These are phyloP conservation scores for Boletus fagicola DNA, from an alignment of 768 basidiomycete genomes.

Conservation along the genomic window DNA sequence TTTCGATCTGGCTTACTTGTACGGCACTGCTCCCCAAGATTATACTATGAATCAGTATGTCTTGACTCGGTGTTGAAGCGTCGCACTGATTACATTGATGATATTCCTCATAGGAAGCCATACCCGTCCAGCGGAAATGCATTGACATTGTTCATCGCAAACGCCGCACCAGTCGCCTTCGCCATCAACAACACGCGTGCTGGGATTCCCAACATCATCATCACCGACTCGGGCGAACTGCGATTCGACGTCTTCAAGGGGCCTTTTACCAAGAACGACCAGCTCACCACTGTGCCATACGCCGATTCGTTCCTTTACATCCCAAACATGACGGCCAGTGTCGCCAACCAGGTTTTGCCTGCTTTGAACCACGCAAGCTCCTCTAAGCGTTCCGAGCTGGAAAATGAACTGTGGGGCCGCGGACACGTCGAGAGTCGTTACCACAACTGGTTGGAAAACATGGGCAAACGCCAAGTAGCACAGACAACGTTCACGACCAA, in stretches of 20 bases:
- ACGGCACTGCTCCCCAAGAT: conserved; percentile 75
- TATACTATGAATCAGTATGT: conserved; percentile 63
- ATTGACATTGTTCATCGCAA: conserved; percentile 54
- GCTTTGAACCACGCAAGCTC: conserved; percentile 45
- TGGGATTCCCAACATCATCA: conserved; percentile 58
- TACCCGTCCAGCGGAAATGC: conserved; percentile 61
- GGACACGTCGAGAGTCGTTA: conserved; percentile 54
- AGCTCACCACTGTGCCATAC: conserved; percentile 73
- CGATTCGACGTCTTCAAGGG: conserved; percentile 70
- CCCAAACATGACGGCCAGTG: conserved; percentile 46
- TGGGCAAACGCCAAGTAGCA: conserved; percentile 36
- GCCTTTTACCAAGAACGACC: conserved; percentile 76
- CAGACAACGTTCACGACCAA: conserved; percentile 26
- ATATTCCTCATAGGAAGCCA: conserved; percentile 42
- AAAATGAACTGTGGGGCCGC: conserved; percentile 32
- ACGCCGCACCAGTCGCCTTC: conserved; percentile 55
- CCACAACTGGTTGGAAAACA: conserved; percentile 56
- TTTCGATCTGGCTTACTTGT: conserved; percentile 63
- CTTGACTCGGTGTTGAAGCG: not conserved
- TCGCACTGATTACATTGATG: not conserved
- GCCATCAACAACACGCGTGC: conserved; percentile 63
- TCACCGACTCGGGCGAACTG: conserved; percentile 60
- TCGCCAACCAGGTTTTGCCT: conserved; percentile 54
- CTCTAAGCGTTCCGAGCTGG: conserved; percentile 11
- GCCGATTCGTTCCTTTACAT: conserved; percentile 62